These are phyloP conservation scores for Pyrus pyrifolia DNA, from an alignment of 306 rosid species.

Conservation along the genomic window DNA sequence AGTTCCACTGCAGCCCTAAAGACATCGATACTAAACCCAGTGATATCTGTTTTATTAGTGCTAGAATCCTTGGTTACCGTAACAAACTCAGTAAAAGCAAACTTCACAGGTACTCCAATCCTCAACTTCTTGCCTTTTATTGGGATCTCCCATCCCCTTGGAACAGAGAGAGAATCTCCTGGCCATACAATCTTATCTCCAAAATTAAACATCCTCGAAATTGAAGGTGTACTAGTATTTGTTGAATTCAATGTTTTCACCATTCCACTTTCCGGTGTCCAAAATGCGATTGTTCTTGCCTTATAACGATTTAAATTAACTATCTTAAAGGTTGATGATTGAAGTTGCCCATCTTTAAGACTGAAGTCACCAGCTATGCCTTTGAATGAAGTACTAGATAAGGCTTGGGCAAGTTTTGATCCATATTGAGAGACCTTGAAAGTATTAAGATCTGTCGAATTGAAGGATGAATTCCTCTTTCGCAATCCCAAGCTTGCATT, in stretches of 20 bases:
- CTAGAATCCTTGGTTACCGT: background rate
- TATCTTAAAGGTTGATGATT: conserved; percentile 29
- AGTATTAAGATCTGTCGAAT: conserved; percentile 4
- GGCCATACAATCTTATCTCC: conserved; percentile 32
- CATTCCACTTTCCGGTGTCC: conserved; percentile 19
- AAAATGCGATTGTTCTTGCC: conserved; percentile 6
- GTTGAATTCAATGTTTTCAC: background rate
- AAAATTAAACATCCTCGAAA: background rate
- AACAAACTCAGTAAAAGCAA: conserved; percentile 18
- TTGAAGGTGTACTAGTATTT: background rate
- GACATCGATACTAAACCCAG: conserved; percentile 33
- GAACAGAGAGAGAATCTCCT: conserved; percentile 17
- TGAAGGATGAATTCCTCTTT: background rate
- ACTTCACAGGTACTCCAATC: conserved; percentile 31
- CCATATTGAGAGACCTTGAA: conserved; percentile 1
- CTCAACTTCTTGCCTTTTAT: conserved; percentile 8
- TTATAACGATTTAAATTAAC: conserved; percentile 24
- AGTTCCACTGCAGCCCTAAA: conserved; percentile 17
- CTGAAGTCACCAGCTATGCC: conserved; percentile 43
- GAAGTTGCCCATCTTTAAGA: conserved; percentile 24
- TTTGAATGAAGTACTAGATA: conserved; percentile 19
- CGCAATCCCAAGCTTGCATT: background rate
- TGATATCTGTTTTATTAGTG: background rate
- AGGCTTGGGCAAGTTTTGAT: conserved; percentile 4
- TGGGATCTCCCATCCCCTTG: conserved; percentile 38